Base-by-base conservation (phyloP, 257 asterid species). In the Nicotiana undulata region DNA sequence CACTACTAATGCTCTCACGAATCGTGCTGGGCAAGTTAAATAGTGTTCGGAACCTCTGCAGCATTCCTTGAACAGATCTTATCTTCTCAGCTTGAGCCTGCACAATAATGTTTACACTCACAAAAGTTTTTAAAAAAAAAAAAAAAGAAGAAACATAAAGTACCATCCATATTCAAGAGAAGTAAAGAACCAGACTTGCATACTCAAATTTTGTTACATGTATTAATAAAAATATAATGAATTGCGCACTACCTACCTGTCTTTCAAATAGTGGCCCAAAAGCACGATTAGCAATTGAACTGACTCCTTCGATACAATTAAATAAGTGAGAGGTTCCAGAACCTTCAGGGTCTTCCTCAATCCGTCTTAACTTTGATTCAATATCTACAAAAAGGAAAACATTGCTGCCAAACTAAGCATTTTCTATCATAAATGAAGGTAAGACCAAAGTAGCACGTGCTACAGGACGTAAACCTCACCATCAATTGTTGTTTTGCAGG, bases 11-110 rank as follows among this genome's bases (percentile, higher is more conserved):
- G 90, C 86, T 95, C 84, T 90, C 97, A 51, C 99, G 97, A 80
- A 95, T 95, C 20, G 98, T 90, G 89, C 99, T 95, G 59, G 99
- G 99, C 88, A 95, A 87, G 92, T 95, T 95, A 83, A 95, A 95
- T 76, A 95, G 89, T 17, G 99, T 95, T 82, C 99, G 94, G 81
- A 95, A 95, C 88, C 99, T 95, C 87, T 95, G 99, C 81, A 95
- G 97, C 98, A 94, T 92, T 80, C 99, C 98, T 88, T 96, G 99
- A 81, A 96, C 98, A 83, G 99, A 96, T 86, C 99, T 91, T 82
- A 93, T 91, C 89, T 96, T 96, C 87, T 96, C 99, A 61, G 98
- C 92, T 92, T 96, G 99, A 15, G 97, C 97, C 99, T 96, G 63
- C 75, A 85, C 44, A 84, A 26, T 72, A 49, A 34, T 79, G 68